Evolutionary conservation across 345 rosid species (phyloP).

Genomic region (Gossypium raimondii): DNA sequence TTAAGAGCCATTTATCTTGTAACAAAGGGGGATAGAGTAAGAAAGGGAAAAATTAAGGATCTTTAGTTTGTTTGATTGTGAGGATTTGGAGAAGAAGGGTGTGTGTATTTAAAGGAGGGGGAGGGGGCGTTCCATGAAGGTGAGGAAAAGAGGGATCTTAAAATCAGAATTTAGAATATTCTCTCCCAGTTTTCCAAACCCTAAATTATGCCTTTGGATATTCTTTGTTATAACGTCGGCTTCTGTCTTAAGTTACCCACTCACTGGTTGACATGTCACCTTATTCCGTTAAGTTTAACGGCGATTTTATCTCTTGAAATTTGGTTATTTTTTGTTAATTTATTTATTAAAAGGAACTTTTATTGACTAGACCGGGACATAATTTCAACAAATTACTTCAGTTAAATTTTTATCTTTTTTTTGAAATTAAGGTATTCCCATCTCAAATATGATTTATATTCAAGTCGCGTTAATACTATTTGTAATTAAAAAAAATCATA

Average conservation of each 20-base stretch:
- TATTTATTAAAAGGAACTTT: background rate
- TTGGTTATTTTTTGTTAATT: background rate
- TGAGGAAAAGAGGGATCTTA: background rate
- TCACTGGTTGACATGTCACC: background rate
- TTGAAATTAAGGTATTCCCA: too few relatives aligned
- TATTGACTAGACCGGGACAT: background rate
- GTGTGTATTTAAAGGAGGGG: background rate
- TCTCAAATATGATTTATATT: too few relatives aligned
- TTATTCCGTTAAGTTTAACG: background rate
- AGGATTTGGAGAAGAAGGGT: slow-evolving; percentile 9
- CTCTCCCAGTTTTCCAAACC: background rate
- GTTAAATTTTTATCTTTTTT: too few relatives aligned
- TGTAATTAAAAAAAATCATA: too few relatives aligned
- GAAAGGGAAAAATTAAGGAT: background rate
- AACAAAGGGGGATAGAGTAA: background rate
- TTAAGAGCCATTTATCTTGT: slow-evolving; percentile 55
- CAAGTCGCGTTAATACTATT: accelerated
- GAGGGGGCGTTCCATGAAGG: background rate
- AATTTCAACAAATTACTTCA: too few relatives aligned
- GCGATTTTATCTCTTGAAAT: background rate
- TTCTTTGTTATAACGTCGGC: background rate
- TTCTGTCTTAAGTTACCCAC: background rate
- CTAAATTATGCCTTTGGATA: slow-evolving; percentile 7
- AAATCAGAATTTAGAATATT: slow-evolving; percentile 10
- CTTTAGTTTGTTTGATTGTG: background rate